Conservation (phyloP, 1,284 basidiomycete species). For the Ganoderma resinaceum region DNA sequence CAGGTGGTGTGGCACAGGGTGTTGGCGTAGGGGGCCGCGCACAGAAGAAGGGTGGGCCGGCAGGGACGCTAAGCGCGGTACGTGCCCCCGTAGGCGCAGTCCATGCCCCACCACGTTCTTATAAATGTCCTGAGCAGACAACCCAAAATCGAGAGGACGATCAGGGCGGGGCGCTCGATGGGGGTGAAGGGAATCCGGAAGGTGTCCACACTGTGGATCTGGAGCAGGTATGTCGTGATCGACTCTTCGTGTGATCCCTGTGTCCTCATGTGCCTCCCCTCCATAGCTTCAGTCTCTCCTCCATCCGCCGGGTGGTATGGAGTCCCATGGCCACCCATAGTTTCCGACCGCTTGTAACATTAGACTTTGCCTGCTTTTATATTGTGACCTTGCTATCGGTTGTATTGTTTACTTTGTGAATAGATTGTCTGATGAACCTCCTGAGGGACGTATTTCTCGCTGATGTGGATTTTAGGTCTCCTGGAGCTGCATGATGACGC, state of each 20-base stretch:
- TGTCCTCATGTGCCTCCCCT: not conserved
- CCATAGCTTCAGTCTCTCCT: constrained; percentile 26
- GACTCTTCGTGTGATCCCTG: not conserved
- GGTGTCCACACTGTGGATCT: constrained; percentile 22
- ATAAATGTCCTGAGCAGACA: not conserved
- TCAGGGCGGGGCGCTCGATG: constrained; percentile 20
- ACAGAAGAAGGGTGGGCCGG: constrained; percentile 36
- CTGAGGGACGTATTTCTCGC: not conserved
- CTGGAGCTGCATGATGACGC: no score
- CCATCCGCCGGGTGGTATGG: constrained; percentile 23
- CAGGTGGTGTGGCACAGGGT: constrained; percentile 32
- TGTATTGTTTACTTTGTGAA: constrained; percentile 17
- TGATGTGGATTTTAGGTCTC: not conserved
- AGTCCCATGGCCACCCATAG: constrained; percentile 16
- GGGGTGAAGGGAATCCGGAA: constrained; percentile 13
- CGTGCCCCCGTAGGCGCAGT: not conserved
- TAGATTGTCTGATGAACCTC: not conserved
- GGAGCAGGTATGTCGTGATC: constrained; percentile 23
- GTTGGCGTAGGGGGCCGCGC: constrained; percentile 23
- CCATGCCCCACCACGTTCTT: not conserved
- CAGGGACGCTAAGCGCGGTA: constrained; percentile 30
- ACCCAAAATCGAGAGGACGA: constrained; percentile 22
- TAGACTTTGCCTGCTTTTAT: not conserved
- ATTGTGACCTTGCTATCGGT: constrained; percentile 14
- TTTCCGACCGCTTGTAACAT: not conserved